These are phyloP conservation scores for Chrysophaeum taylorii DNA, from an alignment of 352 stramenopile genomes.

Conservation along the genomic window DNA sequence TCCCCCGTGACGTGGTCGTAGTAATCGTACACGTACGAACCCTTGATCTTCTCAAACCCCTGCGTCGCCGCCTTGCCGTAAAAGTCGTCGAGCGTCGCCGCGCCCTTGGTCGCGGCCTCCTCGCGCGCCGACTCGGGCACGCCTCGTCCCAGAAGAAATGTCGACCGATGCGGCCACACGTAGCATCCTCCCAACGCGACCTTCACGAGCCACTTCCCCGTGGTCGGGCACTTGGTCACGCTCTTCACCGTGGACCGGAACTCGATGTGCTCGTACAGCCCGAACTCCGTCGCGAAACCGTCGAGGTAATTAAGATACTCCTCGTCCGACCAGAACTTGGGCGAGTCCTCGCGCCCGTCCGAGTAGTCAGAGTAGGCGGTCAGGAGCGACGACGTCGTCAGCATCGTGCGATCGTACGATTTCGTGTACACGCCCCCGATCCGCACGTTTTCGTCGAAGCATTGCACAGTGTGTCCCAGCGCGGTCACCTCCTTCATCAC, in stretches of 20 bases:
- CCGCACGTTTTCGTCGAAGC: slow-evolving; percentile 29
- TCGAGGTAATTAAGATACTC: slow-evolving; percentile 31
- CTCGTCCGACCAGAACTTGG: slow-evolving; percentile 36
- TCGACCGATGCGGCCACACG: slow-evolving; percentile 21
- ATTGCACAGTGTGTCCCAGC: slow-evolving; percentile 29
- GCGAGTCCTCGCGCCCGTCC: slow-evolving; percentile 32
- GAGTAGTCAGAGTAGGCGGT: slow-evolving; percentile 33
- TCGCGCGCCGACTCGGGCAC: neutral
- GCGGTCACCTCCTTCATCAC: slow-evolving; percentile 38
- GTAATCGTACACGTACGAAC: neutral
- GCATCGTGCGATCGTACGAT: slow-evolving; percentile 37
- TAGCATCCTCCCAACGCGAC: slow-evolving; percentile 14
- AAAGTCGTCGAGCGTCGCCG: neutral
- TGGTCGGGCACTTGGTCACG: slow-evolving; percentile 27
- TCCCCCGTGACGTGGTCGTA: slow-evolving; percentile 12
- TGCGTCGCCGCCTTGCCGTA: neutral
- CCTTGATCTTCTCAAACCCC: neutral
- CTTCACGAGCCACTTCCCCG: slow-evolving; percentile 31
- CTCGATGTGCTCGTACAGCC: slow-evolving; percentile 30
- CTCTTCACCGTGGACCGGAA: slow-evolving; percentile 33
- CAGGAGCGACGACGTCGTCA: slow-evolving; percentile 28
- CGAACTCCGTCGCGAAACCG: slow-evolving; percentile 29
- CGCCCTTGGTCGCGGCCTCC: neutral
- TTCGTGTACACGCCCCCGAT: slow-evolving; percentile 39
- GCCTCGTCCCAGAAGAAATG: neutral